Conservation (phyloP, 805 yeast species). For the Pachysolen tannophilus region DNA sequence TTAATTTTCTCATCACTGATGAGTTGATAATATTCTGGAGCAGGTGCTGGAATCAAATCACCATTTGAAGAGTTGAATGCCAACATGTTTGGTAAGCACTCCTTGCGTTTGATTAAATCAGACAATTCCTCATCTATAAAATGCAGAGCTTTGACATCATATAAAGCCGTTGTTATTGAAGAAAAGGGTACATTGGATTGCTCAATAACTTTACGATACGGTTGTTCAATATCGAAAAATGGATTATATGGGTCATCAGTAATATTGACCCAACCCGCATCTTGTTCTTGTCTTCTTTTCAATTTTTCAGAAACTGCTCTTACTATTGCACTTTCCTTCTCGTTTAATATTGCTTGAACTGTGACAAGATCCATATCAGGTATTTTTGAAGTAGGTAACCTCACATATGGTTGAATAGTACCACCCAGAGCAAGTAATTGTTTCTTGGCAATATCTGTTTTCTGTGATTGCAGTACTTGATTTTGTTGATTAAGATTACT, state of each 20-base stretch:
- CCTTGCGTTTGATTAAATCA: constrained; percentile 34
- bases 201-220: constrained; percentile 39
- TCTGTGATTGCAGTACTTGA: constrained; percentile 9
- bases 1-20: constrained; percentile 17
- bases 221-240: constrained; percentile 58
- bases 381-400: constrained; percentile 81
- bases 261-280: constrained; percentile 70
- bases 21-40: constrained; percentile 40
- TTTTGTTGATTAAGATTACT: constrained; percentile 15
- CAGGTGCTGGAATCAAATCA: constrained; percentile 36
- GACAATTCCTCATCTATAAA: constrained; percentile 36
- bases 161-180: constrained; percentile 63
- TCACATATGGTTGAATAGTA: constrained; percentile 70
- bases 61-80: constrained; percentile 45
- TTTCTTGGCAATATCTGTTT: constrained; percentile 2
- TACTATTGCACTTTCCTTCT: constrained; percentile 69
- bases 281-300: constrained; percentile 60
- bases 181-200: constrained; percentile 69
- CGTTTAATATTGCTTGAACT: constrained; percentile 64
- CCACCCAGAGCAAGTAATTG: constrained; percentile 11
- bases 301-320: constrained; percentile 83
- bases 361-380: constrained; percentile 89
- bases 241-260: constrained; percentile 87
- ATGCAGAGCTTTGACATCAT: constrained; percentile 55
- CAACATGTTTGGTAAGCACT: constrained; percentile 34